Percentiles rank a stretch among this genome's conserved stretches.
Evolutionary conservation across 225 moss, liverwort and hornwort genomes (phyloP).

Genomic region (Climacium dendroides): DNA sequence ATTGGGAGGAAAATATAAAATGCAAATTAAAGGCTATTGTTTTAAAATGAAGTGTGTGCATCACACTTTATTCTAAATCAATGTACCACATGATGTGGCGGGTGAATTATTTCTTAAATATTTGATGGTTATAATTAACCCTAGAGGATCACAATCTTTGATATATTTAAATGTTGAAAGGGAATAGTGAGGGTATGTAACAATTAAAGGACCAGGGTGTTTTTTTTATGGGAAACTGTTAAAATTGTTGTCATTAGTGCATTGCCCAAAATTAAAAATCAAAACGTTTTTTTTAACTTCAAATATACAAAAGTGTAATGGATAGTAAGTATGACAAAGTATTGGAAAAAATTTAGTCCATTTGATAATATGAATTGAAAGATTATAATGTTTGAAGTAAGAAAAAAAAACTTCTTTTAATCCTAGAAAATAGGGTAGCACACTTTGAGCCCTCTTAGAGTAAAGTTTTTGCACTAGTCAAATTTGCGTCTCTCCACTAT

Average conservation of each 20-base stretch:
- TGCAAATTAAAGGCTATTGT: too few species aligned
- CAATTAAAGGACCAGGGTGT: too few species aligned
- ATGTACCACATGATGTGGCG: not conserved
- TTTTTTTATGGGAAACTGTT: not conserved
- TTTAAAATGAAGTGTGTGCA: not conserved
- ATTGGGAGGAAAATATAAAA: too few species aligned
- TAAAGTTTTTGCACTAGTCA: not conserved
- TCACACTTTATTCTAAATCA: not conserved
- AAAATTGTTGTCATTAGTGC: not conserved
- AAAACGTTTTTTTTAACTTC: not conserved
- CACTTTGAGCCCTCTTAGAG: not conserved
- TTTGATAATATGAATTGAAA: not conserved
- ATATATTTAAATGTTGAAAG: not conserved
- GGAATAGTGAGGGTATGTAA: too few species aligned
- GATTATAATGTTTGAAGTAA: not conserved
- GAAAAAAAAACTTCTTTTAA: not conserved
- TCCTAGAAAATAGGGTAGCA: accelerated
- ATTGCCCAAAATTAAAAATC: not conserved
- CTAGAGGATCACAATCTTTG: too few species aligned
- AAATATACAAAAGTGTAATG: not conserved
- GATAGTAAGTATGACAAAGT: not conserved
- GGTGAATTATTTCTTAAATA: not conserved
- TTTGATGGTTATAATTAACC: not conserved
- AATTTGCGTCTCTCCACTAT: not conserved
- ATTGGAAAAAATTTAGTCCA: not conserved